These are phyloP conservation scores for Wickerhamomyces mucosus DNA, from an alignment of 805 yeast species.

Conservation along the genomic window DNA sequence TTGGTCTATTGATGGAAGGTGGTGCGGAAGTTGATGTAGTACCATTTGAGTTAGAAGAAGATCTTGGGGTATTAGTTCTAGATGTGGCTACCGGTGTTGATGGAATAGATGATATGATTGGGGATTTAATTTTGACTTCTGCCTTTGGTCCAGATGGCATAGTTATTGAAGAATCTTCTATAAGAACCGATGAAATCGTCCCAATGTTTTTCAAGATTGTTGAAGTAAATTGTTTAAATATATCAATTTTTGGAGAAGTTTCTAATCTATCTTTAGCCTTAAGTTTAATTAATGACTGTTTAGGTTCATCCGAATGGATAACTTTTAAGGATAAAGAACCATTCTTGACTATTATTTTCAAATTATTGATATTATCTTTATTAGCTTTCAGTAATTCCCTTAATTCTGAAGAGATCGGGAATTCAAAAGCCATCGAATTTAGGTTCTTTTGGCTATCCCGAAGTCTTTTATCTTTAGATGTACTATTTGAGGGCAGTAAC, in stretches of 20 bases:
- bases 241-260: constrained; percentile 6
- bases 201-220: constrained; percentile 17
- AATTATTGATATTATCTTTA: neutral
- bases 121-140: neutral
- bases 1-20: neutral
- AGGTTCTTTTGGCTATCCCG: no score
- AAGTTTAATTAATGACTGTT: neutral
- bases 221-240: constrained; percentile 16
- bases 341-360: constrained; percentile 14
- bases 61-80: neutral
- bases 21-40: neutral
- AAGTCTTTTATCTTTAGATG: no score
- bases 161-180: no score
- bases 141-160: no score
- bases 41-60: neutral
- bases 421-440: no score
- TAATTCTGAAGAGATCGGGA: neutral
- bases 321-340: constrained; percentile 13
- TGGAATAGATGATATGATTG: neutral
- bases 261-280: no score
- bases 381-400: neutral
- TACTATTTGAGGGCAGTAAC: no score
- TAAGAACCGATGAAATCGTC: no score
- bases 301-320: constrained; percentile 1
- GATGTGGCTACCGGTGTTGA: neutral